These are phyloP conservation scores for Powellomyces hirtus DNA, from an alignment of 192 early-diverging fungal species.

Conservation along the genomic window DNA sequence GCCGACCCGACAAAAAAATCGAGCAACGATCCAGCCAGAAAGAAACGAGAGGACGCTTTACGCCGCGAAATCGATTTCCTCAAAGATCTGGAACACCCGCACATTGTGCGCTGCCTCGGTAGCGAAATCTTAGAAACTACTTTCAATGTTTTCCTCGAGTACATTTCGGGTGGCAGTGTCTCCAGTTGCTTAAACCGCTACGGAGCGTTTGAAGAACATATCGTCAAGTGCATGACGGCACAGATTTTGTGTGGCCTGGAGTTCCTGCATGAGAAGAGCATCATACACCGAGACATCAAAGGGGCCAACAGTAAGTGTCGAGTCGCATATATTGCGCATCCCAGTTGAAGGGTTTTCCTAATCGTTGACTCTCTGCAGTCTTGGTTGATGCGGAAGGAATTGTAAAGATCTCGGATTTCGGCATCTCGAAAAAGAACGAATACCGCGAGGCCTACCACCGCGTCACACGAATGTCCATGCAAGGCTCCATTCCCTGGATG, in stretches of 20 bases:
- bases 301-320: slow-evolving; percentile 78
- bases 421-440: slow-evolving; percentile 80
- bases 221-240: slow-evolving; percentile 76
- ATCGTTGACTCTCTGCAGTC: slow-evolving; percentile 43
- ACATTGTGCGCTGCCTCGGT: slow-evolving; percentile 93
- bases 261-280: slow-evolving; percentile 74
- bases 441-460: slow-evolving; percentile 47
- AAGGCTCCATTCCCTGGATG: slow-evolving; percentile 95
- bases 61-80: slow-evolving; percentile 86
- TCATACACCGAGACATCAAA: slow-evolving; percentile 86
- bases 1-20: slow-evolving; percentile 1
- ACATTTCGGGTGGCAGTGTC: slow-evolving; percentile 92
- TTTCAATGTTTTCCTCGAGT: slow-evolving; percentile 95
- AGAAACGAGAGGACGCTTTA: slow-evolving; percentile 66
- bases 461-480: slow-evolving; percentile 71
- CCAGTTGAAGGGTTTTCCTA: background rate
- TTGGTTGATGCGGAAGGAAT: slow-evolving; percentile 87
- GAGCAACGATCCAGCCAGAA: background rate
- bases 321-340: background rate
- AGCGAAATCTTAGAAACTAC: slow-evolving; percentile 66
- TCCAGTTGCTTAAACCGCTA: slow-evolving; percentile 72
- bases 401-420: slow-evolving; percentile 97
- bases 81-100: slow-evolving; percentile 70
- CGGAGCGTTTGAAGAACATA: slow-evolving; percentile 84
- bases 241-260: slow-evolving; percentile 83